phyloP scores from a whole-genome alignment of 495 filamentous ascomycete species.

The Xylaria flabelliformis region DNA sequence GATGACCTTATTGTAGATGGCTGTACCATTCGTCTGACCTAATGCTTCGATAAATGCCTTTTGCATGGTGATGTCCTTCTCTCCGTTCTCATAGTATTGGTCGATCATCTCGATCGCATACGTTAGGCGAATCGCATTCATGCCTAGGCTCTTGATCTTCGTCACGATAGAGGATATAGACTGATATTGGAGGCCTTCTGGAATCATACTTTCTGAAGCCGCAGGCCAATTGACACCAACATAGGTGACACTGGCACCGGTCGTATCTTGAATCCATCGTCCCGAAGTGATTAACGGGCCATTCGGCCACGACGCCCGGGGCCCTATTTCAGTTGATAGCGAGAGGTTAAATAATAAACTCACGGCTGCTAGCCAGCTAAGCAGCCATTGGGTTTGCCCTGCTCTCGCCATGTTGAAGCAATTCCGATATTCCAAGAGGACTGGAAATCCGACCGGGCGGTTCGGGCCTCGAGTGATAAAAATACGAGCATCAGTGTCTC shows the following conservation, averaged over 20 bases:
- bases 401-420: conserved; percentile 11
- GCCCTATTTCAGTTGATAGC: conserved; percentile 2
- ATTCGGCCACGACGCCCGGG: conserved; percentile 38
- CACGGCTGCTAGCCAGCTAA: conserved; percentile 26
- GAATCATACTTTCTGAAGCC: conserved; percentile 61
- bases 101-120: conserved; percentile 42
- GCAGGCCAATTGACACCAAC: conserved; percentile 65
- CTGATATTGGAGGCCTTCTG: conserved; percentile 64
- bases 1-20: conserved; percentile 48
- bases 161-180: conserved; percentile 56
- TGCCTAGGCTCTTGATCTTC: conserved; percentile 57
- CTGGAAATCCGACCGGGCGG: not conserved
- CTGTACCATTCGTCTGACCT: conserved; percentile 49
- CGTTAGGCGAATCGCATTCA: conserved; percentile 63
- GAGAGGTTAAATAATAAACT: not conserved
- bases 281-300: conserved; percentile 46
- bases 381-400: conserved; percentile 1
- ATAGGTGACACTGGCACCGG: conserved; percentile 53
- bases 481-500: conserved; percentile 20
- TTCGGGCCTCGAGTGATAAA: conserved; percentile 13
- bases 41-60: conserved; percentile 53
- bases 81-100: conserved; percentile 37
- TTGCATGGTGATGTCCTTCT: conserved; percentile 54
- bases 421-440: not conserved
- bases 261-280: conserved; percentile 58